Evolutionary conservation across 371 early-diverging fungal genomes (phyloP), one percentile per base, ranked within the genome.

Genomic region (Mortierella sp.): DNA sequence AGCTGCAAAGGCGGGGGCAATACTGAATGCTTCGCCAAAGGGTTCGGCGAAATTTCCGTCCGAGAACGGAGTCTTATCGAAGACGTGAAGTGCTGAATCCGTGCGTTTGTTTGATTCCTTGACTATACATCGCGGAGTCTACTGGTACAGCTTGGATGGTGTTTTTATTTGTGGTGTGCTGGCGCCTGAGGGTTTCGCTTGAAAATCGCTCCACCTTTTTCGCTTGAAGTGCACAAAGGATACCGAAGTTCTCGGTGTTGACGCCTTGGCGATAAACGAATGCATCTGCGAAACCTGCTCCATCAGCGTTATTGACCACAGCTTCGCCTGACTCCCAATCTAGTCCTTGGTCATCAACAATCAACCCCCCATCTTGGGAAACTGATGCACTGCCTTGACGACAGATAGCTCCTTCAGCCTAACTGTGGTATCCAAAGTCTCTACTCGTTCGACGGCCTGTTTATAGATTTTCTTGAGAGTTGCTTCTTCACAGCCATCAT

Each of bases 281-380:
- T 16, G 50, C 45, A 25, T 62, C 62, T 62, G 53, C 57, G 28
- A 68, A 68, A 16, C 37, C 18, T n/a, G 62, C 57, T 37, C 62
- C 62, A 57, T 55, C 62, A 16, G 62, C 57, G 46, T 68, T 68
- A 55, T 61, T 68, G 60, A 61, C 55, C 47, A 56, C 68, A 60
- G 56, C n/a, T n/a, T n/a, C 3, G 23, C 37, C 57, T 23, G 57
- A 61, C 68, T 47, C 61, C 56, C 62, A 61, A 30, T 61, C 61
- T 19, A 0, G 61, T 60, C 47, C 68, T 55, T 55, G 55, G 52
- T 51, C 37, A 28, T 52, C 52, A 51, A 58, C 59, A 37, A 53
- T 60, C 57, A 61, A 57, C 48, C 50, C 48, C 62, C 57, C 19
- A 57, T 56, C 57, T 61, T 57, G 55, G 62, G 47, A 57, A 68